Evolutionary conservation across 129 eudicot genomes (phyloP).

Genomic region (Artemisia tridentata): DNA sequence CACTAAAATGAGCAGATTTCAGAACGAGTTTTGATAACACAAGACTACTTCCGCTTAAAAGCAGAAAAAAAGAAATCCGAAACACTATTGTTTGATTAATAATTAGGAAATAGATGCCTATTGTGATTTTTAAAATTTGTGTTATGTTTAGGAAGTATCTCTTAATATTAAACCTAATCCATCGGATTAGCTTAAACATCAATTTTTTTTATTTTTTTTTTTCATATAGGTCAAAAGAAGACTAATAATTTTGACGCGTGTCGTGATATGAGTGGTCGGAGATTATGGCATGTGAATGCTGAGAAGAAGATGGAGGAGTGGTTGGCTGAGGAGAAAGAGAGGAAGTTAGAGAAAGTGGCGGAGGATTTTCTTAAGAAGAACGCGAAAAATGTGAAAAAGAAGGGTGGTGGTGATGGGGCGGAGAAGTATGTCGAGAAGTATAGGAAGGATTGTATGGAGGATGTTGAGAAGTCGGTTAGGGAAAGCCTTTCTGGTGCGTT

Average conservation of each 20-base stretch:
- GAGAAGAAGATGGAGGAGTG: slow-evolving; percentile 98
- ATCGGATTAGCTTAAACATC: too few relatives aligned
- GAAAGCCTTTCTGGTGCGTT: slow-evolving; percentile 55
- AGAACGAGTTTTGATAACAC: too few relatives aligned
- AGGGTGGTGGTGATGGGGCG: slow-evolving; percentile 48
- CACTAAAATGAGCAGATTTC: too few relatives aligned
- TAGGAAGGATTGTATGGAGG: slow-evolving; percentile 87
- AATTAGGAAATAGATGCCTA: too few relatives aligned
- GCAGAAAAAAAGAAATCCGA: too few relatives aligned
- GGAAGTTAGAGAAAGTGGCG: slow-evolving; percentile 84
- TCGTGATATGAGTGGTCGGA: slow-evolving; percentile 95
- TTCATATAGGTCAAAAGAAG: slow-evolving; percentile 59
- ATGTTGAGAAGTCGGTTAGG: slow-evolving; percentile 82
- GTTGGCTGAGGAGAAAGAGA: slow-evolving; percentile 74
- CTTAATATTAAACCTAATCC: too few relatives aligned
- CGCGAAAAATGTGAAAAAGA: slow-evolving; percentile 46
- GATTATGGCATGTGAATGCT: slow-evolving; percentile 86
- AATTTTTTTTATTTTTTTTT: too few relatives aligned
- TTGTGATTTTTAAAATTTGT: too few relatives aligned
- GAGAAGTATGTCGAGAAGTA: slow-evolving; percentile 91
- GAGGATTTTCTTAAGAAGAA: slow-evolving; percentile 81
- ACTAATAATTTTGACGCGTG: slow-evolving; percentile 95
- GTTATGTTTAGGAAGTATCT: too few relatives aligned
- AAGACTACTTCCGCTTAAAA: too few relatives aligned
- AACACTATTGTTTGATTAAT: too few relatives aligned